Base-by-base conservation (phyloP, 2,329 filamentous ascomycete species). In the Shiraia sp. region DNA sequence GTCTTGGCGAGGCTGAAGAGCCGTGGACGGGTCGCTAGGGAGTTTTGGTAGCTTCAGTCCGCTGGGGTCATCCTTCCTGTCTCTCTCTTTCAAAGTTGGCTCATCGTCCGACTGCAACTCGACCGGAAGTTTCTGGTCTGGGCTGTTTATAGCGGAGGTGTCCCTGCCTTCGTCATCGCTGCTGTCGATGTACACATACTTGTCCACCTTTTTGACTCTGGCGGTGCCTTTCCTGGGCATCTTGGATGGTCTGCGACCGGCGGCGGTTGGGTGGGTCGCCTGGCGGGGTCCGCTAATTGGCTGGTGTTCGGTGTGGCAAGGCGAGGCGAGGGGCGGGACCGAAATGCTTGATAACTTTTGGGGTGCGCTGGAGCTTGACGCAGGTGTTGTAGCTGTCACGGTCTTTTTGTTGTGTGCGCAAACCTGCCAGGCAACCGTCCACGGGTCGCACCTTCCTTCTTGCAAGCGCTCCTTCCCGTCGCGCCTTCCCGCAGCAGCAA, bases 161-260 rank as follows among this genome's bases (percentile, higher is more conserved):
- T 35, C 34, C 16, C 30, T 37, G 28, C 26, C 14, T n/a, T 40
- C 40, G 2, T 57, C 42, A 32, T 41, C 19, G 25, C 48, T 42
- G 1, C 47, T 49, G 13, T 47, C 36, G 24, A 56, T 17, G 12
- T 32, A 48, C 6, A 47, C 38, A 26, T 56, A 50, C 34, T 42
- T 54, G 30, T 42, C 33, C n/a, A 31, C 32, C 43, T 55, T 53
- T 51, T 50, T 61, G 40, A 52, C 48, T 32, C 41, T 51, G 37
- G 59, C 60, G 32, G 49, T 42, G 37, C 61, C 61, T 40, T 50
- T 61, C 33, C 45, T 52, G 30, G 49, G 51, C 49, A 59, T 53
- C 47, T 51, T 55, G n/a, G n/a, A 24, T 45, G 44, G 28, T 38
- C 35, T 28, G 30, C 9, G n/a, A n/a, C n/a, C n/a, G n/a, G n/a